Conservation (phyloP, 768 basidiomycete genomes). For the Mrakia frigida region DNA sequence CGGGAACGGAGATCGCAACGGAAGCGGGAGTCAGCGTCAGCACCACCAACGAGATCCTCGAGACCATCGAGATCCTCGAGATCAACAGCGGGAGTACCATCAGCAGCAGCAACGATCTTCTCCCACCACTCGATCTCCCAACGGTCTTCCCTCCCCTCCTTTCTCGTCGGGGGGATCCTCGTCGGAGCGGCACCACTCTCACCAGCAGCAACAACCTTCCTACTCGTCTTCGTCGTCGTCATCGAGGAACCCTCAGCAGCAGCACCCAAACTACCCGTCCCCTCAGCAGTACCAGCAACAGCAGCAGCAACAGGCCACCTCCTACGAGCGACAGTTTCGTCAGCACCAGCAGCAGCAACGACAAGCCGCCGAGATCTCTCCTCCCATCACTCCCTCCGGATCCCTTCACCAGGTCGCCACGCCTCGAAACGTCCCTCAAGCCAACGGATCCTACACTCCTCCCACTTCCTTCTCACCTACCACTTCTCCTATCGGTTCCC, state of each 20-base stretch:
- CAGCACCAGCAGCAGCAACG: not conserved
- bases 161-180: no score
- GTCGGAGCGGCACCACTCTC: not conserved
- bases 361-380: not conserved
- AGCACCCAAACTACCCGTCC: not conserved
- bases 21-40: not conserved
- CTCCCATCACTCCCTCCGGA: not conserved
- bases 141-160: no score
- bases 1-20: not conserved
- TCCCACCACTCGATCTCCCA: no score
- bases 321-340: not conserved
- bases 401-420: not conserved
- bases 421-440: slow-evolving; percentile 8
- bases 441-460: slow-evolving; percentile 16
- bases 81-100: not conserved
- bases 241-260: not conserved
- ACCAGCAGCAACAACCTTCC: not conserved
- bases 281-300: slow-evolving; percentile 1
- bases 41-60: not conserved
- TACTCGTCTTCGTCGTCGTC: not conserved
- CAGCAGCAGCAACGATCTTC: not conserved
- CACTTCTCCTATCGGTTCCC: not conserved
- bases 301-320: not conserved
- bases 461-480: slow-evolving; percentile 15
- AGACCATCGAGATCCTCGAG: not conserved